Evolutionary conservation across 148 eudicot species (phyloP).

Genomic region (Diospyros kaki): DNA sequence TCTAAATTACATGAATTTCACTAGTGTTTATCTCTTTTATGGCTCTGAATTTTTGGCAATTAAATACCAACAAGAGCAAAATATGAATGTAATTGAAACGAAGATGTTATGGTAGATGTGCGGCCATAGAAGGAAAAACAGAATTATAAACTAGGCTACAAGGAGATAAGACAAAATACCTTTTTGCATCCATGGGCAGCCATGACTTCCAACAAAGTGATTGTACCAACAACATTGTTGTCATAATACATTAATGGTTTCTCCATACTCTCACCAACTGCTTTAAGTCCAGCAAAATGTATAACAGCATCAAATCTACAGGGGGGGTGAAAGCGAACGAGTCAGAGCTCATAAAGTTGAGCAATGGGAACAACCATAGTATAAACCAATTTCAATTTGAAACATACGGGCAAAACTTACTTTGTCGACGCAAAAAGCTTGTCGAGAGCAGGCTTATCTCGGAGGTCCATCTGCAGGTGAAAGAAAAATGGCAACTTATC

Average conservation of each 20-base stretch:
- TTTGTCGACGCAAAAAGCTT: conserved; percentile 64
- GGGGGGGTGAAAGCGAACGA: background rate
- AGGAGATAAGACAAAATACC: conserved; percentile 27
- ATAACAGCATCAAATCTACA: conserved; percentile 84
- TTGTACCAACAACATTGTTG: conserved; percentile 85
- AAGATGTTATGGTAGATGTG: too few relatives aligned
- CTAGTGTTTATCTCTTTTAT: background rate
- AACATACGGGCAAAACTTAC: conserved; percentile 36
- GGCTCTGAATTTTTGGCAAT: too few relatives aligned
- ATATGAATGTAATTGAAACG: too few relatives aligned
- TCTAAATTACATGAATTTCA: too few relatives aligned
- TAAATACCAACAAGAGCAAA: too few relatives aligned
- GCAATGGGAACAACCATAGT: background rate
- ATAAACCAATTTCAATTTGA: background rate
- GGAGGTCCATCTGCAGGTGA: conserved; percentile 67
- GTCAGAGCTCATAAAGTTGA: background rate
- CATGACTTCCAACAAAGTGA: conserved; percentile 87
- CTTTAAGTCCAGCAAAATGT: conserved; percentile 97
- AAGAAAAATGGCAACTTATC: conserved; percentile 9
- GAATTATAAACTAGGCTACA: too few relatives aligned
- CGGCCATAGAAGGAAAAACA: too few relatives aligned
- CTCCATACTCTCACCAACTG: conserved; percentile 94
- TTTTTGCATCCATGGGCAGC: conserved; percentile 87
- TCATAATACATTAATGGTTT: conserved; percentile 89
- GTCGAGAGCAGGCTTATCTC: conserved; percentile 81